Evolutionary conservation across 2,329 filamentous ascomycete species (phyloP), one percentile per base, ranked within the genome.

Genomic region (Biscogniauxia mediterranea): DNA sequence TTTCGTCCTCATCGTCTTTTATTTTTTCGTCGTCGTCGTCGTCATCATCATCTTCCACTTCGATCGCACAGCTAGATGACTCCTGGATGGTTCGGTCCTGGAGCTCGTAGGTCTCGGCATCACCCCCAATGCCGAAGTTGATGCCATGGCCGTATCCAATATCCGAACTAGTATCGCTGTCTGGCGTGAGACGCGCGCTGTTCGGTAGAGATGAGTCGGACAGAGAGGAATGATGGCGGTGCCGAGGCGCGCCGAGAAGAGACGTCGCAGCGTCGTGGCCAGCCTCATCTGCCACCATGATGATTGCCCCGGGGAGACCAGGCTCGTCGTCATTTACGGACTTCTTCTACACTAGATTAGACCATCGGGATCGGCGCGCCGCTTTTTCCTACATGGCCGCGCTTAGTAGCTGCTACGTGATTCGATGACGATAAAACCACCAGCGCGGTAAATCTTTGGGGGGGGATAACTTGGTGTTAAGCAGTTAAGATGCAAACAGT

Each of bases 41-140:
- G 20, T 28, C 56, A 26, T 17, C 56, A 23, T 57, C 50, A 26
- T 51, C 61, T 1, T 61, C 55, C 15, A 26, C 4, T 46, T 25
- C 57, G 52, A 42, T 46, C 51, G 28, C 38, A 46, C 52, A 15
- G 60, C 17, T n/a, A 15, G 38, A 46, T n/a, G 51, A 23, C 23
- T 17, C 51, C 19, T 13, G 23, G n/a, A 17, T 32, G 26, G 19
- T 26, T 49, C 25, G 60, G 23, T 64, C 67, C 38, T 61, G 25
- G 26, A 72, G 46, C 60, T 70, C 68, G 46, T 71, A 71, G 9
- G 50, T 50, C 51, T 69, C 69, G 19, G n/a, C 46, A 3, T 17
- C 21, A 5, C 25, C 46, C 17, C 6, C 38, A 3, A 46, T 15
- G 38, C 38, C 38, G 38, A 46, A 46, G 17, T 9, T 32, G 11